Conservation (phyloP, 2,329 filamentous ascomycete species). For the Dactylonectria estremocensis region DNA sequence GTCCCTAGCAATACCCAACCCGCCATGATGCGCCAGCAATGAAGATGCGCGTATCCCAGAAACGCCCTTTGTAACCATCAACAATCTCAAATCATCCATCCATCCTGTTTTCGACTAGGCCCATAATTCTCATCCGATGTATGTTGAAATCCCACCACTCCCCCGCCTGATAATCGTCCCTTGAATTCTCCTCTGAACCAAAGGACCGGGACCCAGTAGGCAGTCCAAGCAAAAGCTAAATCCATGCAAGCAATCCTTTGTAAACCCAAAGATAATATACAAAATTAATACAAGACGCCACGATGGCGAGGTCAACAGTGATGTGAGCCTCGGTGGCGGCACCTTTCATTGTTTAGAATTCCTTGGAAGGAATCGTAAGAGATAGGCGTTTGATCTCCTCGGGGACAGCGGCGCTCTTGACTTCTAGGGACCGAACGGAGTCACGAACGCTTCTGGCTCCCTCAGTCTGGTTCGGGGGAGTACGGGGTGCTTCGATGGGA, state of each 20-base stretch:
- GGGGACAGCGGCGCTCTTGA: conserved; percentile 43
- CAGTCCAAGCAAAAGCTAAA: conserved; percentile 26
- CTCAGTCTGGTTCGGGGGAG: conserved; percentile 51
- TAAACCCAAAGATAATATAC: conserved; percentile 40
- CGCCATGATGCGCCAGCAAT: conserved; percentile 40
- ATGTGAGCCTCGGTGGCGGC: no score
- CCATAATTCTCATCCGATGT: conserved; percentile 19
- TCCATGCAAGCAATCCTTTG: conserved; percentile 36
- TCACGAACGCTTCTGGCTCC: conserved; percentile 44
- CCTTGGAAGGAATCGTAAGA: conserved; percentile 47
- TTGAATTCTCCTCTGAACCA: conserved; percentile 10
- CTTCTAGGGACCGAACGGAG: conserved; percentile 48
- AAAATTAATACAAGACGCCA: conserved; percentile 41
- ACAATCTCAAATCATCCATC: conserved; percentile 22
- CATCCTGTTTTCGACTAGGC: conserved; percentile 24
- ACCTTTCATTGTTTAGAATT: conserved; percentile 24
- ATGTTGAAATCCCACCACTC: conserved; percentile 24
- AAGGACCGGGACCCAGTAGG: conserved; percentile 9
- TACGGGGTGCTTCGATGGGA: conserved; percentile 47
- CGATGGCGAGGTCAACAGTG: neutral
- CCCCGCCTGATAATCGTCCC: conserved; percentile 1
- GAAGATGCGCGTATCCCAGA: conserved; percentile 32
- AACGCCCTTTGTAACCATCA: conserved; percentile 28
- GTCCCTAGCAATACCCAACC: conserved; percentile 34
- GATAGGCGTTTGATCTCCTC: conserved; percentile 49